Evolutionary conservation across 305 asterid species (phyloP).

Genomic region (Stenogyne calaminthoides): DNA sequence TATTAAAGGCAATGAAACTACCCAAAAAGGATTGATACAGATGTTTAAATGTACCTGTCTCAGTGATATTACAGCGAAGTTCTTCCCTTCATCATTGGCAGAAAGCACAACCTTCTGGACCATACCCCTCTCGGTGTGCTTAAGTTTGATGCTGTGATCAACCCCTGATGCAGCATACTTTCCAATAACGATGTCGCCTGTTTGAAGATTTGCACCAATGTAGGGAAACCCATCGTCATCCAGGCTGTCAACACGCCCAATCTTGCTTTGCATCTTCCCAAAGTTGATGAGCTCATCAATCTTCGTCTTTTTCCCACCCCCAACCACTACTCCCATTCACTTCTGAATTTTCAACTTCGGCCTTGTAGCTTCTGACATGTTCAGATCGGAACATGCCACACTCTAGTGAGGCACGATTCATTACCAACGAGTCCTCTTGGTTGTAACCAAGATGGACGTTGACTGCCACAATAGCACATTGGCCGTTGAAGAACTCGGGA

Average conservation of each 20-base stretch:
- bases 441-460: conserved; percentile 94
- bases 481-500: conserved; percentile 89
- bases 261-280: conserved; percentile 82
- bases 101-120: conserved; percentile 89
- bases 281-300: conserved; percentile 62
- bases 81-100: conserved; percentile 87
- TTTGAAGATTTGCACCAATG: conserved; percentile 84
- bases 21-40: not conserved
- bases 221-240: conserved; percentile 97
- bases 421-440: conserved; percentile 94
- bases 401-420: conserved; percentile 92
- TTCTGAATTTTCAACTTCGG: conserved; percentile 72
- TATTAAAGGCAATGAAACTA: conserved; percentile 13
- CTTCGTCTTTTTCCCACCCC: conserved; percentile 48
- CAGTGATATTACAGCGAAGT: conserved; percentile 80
- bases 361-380: conserved; percentile 81
- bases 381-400: conserved; percentile 96
- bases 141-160: conserved; percentile 85
- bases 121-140: conserved; percentile 95
- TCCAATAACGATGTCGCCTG: conserved; percentile 88
- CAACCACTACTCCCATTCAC: not conserved
- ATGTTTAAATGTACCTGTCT: too few species aligned
- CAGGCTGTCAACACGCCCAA: conserved; percentile 85
- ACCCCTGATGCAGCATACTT: conserved; percentile 78
- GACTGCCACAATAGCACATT: conserved; percentile 92